phyloP scores from a whole-genome alignment of 1,284 basidiomycete species.

The Xerocomus cyaneibrunnescens region DNA sequence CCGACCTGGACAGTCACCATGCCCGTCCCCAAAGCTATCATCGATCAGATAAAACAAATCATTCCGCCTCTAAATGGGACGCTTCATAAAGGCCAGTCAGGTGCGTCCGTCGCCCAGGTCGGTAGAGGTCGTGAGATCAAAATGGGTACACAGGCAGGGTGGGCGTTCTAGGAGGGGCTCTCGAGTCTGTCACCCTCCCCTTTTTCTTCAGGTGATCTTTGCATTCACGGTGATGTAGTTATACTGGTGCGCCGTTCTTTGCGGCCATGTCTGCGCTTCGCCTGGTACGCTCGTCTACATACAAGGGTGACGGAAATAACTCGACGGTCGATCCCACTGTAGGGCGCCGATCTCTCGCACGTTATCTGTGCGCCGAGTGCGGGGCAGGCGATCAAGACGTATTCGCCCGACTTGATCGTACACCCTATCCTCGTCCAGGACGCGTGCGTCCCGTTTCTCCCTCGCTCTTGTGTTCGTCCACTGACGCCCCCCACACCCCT shows the following conservation, averaged over 20 bases:
- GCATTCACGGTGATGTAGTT: constrained; percentile 45
- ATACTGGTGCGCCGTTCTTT: constrained; percentile 96
- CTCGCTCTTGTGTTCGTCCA: neutral
- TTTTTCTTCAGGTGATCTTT: neutral
- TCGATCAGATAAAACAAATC: constrained; percentile 72
- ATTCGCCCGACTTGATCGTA: constrained; percentile 94
- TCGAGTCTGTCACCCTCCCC: constrained; percentile 60
- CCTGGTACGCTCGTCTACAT: constrained; percentile 52
- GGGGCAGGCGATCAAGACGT: constrained; percentile 91
- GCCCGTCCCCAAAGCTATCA: constrained; percentile 56
- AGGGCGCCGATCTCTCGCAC: constrained; percentile 95
- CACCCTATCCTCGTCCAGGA: constrained; percentile 83
- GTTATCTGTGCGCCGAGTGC: constrained; percentile 95
- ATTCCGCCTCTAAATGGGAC: constrained; percentile 84
- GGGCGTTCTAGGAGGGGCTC: constrained; percentile 90
- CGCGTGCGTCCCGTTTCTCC: constrained; percentile 34
- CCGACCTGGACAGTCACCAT: constrained; percentile 35
- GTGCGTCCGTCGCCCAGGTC: constrained; percentile 40
- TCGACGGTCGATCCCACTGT: neutral
- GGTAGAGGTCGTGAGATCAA: constrained; percentile 2
- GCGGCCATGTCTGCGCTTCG: constrained; percentile 85
- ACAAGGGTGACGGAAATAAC: no score
- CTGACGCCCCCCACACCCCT: neutral
- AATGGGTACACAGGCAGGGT: constrained; percentile 63
- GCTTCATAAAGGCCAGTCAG: constrained; percentile 96